phyloP scores from a whole-genome alignment of 129 eudicot genomes.

The carrot (Daucus carota) region DNA sequence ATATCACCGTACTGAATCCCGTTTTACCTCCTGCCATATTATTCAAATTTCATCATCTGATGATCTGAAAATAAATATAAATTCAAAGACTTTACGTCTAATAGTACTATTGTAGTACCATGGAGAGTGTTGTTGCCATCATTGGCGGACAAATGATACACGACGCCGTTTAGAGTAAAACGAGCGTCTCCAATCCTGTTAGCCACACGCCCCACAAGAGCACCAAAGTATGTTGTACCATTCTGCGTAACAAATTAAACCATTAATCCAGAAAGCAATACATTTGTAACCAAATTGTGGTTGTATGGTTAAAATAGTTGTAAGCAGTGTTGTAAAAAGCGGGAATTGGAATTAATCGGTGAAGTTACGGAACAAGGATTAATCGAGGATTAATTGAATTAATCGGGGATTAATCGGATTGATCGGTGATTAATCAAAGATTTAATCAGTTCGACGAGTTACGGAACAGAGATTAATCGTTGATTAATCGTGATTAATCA shows the following conservation, averaged over 20 bases:
- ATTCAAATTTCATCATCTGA: neutral
- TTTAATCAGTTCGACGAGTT: too few species aligned
- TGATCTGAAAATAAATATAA: neutral
- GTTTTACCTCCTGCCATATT: conserved; percentile 41
- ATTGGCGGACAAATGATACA: conserved; percentile 40
- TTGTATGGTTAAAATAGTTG: too few species aligned
- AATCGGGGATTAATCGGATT: too few species aligned
- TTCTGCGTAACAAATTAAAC: conserved; percentile 25
- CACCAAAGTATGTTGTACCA: conserved; percentile 62
- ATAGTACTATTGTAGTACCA: conserved; percentile 31
- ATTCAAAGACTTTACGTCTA: neutral
- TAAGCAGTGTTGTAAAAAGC: too few species aligned
- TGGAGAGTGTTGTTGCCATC: conserved; percentile 64
- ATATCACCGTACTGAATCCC: conserved; percentile 50
- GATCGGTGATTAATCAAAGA: too few species aligned
- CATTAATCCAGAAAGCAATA: too few species aligned
- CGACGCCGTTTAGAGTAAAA: conserved; percentile 41
- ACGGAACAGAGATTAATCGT: too few species aligned
- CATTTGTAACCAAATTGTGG: too few species aligned
- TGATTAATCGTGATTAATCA: too few species aligned
- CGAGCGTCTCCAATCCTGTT: conserved; percentile 58
- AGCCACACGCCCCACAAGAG: conserved; percentile 64
- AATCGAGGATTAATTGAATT: too few species aligned
- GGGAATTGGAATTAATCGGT: too few species aligned
- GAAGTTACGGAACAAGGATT: too few species aligned